Conservation (phyloP, 805 yeast genomes). For the Candida oleophila region DNA sequence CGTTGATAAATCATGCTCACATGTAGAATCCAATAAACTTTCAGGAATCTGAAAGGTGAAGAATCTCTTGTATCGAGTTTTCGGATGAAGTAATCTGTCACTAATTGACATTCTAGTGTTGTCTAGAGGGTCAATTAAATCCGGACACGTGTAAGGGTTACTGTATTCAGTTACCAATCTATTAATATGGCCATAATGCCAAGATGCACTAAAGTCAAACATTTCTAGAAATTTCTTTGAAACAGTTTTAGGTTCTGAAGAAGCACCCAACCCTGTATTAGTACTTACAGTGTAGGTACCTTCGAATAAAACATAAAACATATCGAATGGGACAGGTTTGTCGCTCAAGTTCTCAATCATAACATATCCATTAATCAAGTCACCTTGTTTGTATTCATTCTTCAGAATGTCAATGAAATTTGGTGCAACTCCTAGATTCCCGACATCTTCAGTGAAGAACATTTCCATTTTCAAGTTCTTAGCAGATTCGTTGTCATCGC, state of each 20-base stretch:
- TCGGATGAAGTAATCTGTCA: constrained; percentile 10
- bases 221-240: constrained; percentile 42
- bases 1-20: constrained; percentile 28
- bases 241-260: constrained; percentile 13
- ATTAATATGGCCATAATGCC: constrained; percentile 37
- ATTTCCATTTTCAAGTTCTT: constrained; percentile 25
- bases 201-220: constrained; percentile 54
- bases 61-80: constrained; percentile 30
- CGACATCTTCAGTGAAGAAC: constrained; percentile 34
- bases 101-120: constrained; percentile 19
- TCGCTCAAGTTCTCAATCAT: constrained; percentile 40
- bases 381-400: constrained; percentile 66
- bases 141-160: constrained; percentile 14
- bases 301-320: constrained; percentile 59
- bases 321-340: constrained; percentile 53
- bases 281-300: constrained; percentile 37
- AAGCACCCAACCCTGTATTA: not conserved
- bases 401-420: constrained; percentile 28
- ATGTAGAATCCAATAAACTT: constrained; percentile 35
- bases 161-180: constrained; percentile 27
- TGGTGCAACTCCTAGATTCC: constrained; percentile 25
- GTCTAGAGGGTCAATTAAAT: constrained; percentile 25
- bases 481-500: constrained; percentile 23
- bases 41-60: constrained; percentile 42
- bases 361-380: constrained; percentile 58